Percentiles rank a stretch among this genome's conserved stretches.
These are phyloP conservation scores for Grigorovia transvaalensis DNA, from an alignment of 805 yeast species.

Conservation along the genomic window DNA sequence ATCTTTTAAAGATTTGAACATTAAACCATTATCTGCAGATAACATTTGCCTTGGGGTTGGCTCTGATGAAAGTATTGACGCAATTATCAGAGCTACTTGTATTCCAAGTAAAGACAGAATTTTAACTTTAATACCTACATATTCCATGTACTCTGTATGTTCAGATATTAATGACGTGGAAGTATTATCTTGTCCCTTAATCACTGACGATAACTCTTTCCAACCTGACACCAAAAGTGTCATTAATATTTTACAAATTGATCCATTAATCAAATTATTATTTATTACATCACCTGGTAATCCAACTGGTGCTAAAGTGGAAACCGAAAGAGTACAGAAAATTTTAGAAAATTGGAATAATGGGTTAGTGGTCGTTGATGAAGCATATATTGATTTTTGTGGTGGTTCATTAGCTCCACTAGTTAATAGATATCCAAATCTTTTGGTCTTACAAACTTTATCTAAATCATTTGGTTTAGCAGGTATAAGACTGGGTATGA, in stretches of 20 bases:
- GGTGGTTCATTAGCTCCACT: constrained; percentile 67
- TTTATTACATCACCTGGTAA: constrained; percentile 95
- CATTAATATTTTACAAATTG: constrained; percentile 40
- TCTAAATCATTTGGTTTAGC: constrained; percentile 96
- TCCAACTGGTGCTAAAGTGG: constrained; percentile 71
- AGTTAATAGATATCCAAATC: constrained; percentile 71
- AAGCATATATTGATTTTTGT: constrained; percentile 88
- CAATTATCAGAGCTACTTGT: constrained; percentile 75
- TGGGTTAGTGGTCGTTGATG: constrained; percentile 81
- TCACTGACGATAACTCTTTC: constrained; percentile 44
- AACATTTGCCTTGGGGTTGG: constrained; percentile 94
- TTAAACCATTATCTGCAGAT: constrained; percentile 37
- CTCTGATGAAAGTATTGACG: constrained; percentile 90
- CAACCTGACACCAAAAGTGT: constrained; percentile 52
- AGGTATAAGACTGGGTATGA: constrained; percentile 81
- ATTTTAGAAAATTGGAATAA: constrained; percentile 47
- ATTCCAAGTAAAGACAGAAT: constrained; percentile 75
- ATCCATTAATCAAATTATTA: constrained; percentile 57
- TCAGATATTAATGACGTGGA: constrained; percentile 84
- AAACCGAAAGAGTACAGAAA: constrained; percentile 37
- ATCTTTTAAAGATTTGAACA: constrained; percentile 10
- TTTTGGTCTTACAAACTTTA: constrained; percentile 82
- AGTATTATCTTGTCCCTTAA: constrained; percentile 61
- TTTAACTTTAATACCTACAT: constrained; percentile 87
- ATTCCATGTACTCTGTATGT: constrained; percentile 92